Percentiles rank a stretch among this genome's conserved stretches.
These are phyloP conservation scores for Leccinum insolens DNA, from an alignment of 1,284 basidiomycete genomes.

Conservation along the genomic window DNA sequence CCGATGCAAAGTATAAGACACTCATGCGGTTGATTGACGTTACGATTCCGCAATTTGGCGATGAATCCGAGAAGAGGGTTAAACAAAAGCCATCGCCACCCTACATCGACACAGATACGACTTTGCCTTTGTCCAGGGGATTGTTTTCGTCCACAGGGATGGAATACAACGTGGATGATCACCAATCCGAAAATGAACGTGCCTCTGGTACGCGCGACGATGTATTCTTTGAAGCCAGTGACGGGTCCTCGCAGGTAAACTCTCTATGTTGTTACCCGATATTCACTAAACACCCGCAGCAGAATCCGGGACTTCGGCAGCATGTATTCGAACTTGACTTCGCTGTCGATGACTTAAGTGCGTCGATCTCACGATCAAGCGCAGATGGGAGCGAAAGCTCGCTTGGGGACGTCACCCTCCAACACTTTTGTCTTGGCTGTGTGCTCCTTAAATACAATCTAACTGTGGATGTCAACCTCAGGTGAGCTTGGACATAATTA, in stretches of 20 bases:
- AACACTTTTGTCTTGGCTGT: slow-evolving; percentile 80
- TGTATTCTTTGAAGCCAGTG: slow-evolving; percentile 77
- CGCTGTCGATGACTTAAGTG: slow-evolving; percentile 86
- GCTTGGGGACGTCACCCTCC: slow-evolving; percentile 82
- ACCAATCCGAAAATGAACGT: slow-evolving; percentile 47
- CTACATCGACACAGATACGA: slow-evolving; percentile 29
- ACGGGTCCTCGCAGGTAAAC: slow-evolving; percentile 63
- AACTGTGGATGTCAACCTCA: slow-evolving; percentile 84
- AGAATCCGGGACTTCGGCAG: slow-evolving; percentile 72
- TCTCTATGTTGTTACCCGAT: slow-evolving; percentile 8
- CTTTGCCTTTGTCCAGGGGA: slow-evolving; percentile 55
- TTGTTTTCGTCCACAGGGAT: slow-evolving; percentile 54
- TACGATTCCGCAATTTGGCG: slow-evolving; percentile 84
- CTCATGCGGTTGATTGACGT: slow-evolving; percentile 94
- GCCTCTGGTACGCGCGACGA: slow-evolving; percentile 49
- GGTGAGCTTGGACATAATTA: slow-evolving; percentile 43
- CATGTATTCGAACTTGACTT: slow-evolving; percentile 90
- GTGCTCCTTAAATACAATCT: slow-evolving; percentile 84
- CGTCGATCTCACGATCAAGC: slow-evolving; percentile 76
- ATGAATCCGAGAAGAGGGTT: slow-evolving; percentile 40
- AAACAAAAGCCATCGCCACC: slow-evolving; percentile 29
- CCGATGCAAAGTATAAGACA: slow-evolving; percentile 94
- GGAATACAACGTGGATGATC: slow-evolving; percentile 77
- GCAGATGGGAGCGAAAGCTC: slow-evolving; percentile 65
- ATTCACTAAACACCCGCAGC: slow-evolving; percentile 18